Base-by-base conservation (phyloP, 139 green algal species). In the Chlorella sp. region DNA sequence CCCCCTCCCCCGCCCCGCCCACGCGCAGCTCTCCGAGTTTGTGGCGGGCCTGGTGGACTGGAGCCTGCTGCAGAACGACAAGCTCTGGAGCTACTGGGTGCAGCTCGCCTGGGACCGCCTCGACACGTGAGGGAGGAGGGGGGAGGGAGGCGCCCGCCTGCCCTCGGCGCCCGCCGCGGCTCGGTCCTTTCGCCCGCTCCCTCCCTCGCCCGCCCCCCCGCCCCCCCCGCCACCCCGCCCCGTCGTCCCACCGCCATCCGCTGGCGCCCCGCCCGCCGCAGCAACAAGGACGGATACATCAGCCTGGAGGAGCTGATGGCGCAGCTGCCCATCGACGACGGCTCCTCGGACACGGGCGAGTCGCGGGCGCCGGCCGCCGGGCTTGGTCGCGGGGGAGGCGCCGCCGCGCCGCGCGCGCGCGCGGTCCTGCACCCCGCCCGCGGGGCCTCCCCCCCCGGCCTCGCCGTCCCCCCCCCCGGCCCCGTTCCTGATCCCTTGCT, bases 31-130 rank as follows among this genome's bases (percentile, higher is more conserved):
- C 27, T 79, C 83, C 25, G 93, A 98, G 89, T 95, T 98, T 81
- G 79, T 95, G 62, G 86, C 93, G 25, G 91, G 88, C 19, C 83
- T 97, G 33, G 75, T 96, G 11, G 92, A 97, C 81, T 97, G 93
- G 93, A 65, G 65, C 56, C 67, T 78, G 80, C 43, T 90, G 67
- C 81, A 90, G 67, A 62, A 79, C 51, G 84, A 90, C 58, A 48
- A 38, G 7, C 55, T 70, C 45, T 88, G 82, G 85, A 65, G 41
- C 8, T n/a, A 46, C 53, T 79, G 76, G 71, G 71, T 91, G 36
- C 85, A 91, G 56, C 68, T 81, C 29, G 87, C 87, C 3, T 97
- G 97, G 69, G 65, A 83, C 55, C 86, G 87, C 56, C 83, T 98
- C 71, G 93, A 98, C 82, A n/a, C n/a, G n/a, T n/a, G n/a, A n/a